A percentile compares a stretch with the other conserved stretches of the same genome.
Conservation (phyloP, 2,329 filamentous ascomycete genomes). For the Penicillium psychrosexuale region DNA sequence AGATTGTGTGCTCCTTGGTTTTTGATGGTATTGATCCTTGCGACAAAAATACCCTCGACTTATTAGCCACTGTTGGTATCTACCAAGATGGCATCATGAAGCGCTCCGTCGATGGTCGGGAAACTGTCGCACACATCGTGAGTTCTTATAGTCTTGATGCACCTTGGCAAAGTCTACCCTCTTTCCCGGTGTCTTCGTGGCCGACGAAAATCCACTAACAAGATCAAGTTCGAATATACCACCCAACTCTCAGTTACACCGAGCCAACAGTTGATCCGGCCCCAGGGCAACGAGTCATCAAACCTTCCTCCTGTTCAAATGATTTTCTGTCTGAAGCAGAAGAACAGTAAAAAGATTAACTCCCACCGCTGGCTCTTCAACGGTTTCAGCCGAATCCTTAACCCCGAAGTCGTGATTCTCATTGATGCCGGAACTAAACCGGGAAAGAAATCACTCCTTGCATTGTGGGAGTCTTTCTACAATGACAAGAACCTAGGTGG, state of each 20-base stretch:
- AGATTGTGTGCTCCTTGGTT: slow-evolving; percentile 92
- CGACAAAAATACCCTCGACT: slow-evolving; percentile 89
- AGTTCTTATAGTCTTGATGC: slow-evolving; percentile 18
- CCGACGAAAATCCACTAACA: neutral
- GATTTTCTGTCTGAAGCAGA: slow-evolving; percentile 97
- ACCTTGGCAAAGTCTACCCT: neutral
- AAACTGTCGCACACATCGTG: slow-evolving; percentile 85
- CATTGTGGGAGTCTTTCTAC: slow-evolving; percentile 96
- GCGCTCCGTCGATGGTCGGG: slow-evolving; percentile 91
- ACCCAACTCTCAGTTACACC: slow-evolving; percentile 92
- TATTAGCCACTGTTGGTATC: slow-evolving; percentile 89
- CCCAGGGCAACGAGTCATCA: slow-evolving; percentile 73
- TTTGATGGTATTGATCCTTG: slow-evolving; percentile 97
- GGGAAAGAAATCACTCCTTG: slow-evolving; percentile 80
- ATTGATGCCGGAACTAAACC: slow-evolving; percentile 96
- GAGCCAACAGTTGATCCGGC: slow-evolving; percentile 89
- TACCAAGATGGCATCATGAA: slow-evolving; percentile 99
- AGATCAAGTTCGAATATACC: slow-evolving; percentile 77
- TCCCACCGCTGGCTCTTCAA: slow-evolving; percentile 98
- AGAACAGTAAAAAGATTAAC: slow-evolving; percentile 99
- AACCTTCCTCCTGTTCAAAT: slow-evolving; percentile 94
- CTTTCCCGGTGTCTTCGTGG: too few species aligned
- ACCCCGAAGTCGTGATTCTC: slow-evolving; percentile 92
- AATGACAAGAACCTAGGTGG: slow-evolving; percentile 98
- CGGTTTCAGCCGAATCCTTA: slow-evolving; percentile 89